Base-by-base conservation (phyloP, 306 rosid species). In the Malus sieversii region DNA sequence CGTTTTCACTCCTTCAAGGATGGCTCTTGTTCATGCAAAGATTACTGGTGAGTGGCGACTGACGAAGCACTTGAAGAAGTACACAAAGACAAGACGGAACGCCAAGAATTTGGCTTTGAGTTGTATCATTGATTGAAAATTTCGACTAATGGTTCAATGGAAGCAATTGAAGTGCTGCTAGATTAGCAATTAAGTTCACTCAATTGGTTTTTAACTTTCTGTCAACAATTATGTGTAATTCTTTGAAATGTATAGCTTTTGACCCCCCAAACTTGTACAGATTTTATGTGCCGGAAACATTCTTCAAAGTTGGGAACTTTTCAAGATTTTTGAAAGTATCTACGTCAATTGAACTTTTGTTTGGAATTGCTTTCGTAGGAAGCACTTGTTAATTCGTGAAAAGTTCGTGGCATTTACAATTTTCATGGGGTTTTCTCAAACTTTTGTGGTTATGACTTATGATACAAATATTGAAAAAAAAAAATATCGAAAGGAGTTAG, bases 1-100 rank as follows among this genome's bases (percentile, higher is more conserved):
- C 96, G 96, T 76, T 91, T 91, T 88, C 98, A 93, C 82, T 88
- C 84, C 10, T 91, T 93, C 82, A 75, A 42, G 81, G 81, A 80
- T 68, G 97, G 96, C 59, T 68, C 80, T 59, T 91, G 98, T 78
- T 93, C 98, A 63, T 89, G 98, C 77, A 80, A 75, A 83, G 97
- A 93, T 70, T 91, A 85, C 81, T 93, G 97, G 97, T 91, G 83
- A 87, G 58, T 46, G 48, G 20, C 1, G 35, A 61, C 16, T 62
- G 53, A 64, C 30, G 22, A 64, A 72, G 23, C 7, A 16, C 32
- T 20, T 48, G 25, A 57, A 53, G 20, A 12, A 10, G 35, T 57
- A 42, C 40, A 23, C 68, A 68, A 48, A 44, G 61, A 57, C 57
- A 27, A 57, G 29, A 76, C 19, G 7, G 74, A 20, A 38, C 35